These are phyloP conservation scores for Pichia sp. DNA, from an alignment of 1,139 yeast species.

Conservation along the genomic window DNA sequence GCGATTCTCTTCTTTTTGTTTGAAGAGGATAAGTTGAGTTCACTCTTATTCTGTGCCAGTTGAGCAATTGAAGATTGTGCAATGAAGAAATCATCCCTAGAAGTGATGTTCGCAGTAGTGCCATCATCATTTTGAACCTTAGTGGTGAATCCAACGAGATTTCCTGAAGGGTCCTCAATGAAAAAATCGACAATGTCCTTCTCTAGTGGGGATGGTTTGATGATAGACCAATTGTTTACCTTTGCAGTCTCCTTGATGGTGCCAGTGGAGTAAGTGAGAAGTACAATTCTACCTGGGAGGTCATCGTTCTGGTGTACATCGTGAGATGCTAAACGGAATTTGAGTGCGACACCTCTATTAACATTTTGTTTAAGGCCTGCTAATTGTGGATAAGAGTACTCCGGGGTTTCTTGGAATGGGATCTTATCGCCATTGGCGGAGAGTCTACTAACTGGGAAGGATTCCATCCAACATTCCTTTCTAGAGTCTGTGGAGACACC, in stretches of 20 bases:
- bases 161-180: constrained; percentile 52
- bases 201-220: constrained; percentile 13
- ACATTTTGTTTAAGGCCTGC: constrained; percentile 10
- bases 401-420: constrained; percentile 25
- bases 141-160: constrained; percentile 37
- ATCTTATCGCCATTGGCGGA: constrained; percentile 20
- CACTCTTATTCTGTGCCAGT: constrained; percentile 10
- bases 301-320: constrained; percentile 28
- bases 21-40: neutral
- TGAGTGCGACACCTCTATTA: constrained; percentile 48
- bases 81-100: constrained; percentile 14
- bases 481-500: constrained; percentile 63
- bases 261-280: constrained; percentile 45
- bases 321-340: constrained; percentile 47
- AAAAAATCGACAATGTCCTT: constrained; percentile 23
- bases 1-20: constrained; percentile 49
- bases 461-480: constrained; percentile 64
- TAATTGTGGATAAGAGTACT: constrained; percentile 45
- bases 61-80: constrained; percentile 5
- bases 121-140: constrained; percentile 10
- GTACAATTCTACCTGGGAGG: constrained; percentile 35
- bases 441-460: constrained; percentile 56
- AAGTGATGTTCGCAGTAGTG: constrained; percentile 3
- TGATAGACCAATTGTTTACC: constrained; percentile 22
- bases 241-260: constrained; percentile 32